Evolutionary conservation across 2,329 filamentous ascomycete genomes (phyloP).

Genomic region (Aureobasidium sp.): DNA sequence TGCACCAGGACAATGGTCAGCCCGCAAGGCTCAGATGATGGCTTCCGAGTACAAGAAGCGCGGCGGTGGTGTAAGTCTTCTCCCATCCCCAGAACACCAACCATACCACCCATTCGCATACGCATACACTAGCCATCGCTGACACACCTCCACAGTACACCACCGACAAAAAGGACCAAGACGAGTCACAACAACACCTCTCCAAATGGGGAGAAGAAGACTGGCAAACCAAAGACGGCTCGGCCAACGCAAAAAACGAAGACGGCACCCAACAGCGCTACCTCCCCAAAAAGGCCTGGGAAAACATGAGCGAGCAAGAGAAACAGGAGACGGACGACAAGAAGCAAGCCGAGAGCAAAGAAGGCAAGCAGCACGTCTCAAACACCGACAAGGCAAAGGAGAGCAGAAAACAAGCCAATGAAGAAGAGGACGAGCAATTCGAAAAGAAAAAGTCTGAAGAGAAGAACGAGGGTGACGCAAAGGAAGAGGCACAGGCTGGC

Average conservation of each 20-base stretch:
- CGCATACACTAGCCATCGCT: neutral
- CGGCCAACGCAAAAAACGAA: constrained; percentile 37
- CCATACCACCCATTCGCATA: neutral
- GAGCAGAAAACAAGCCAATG: constrained; percentile 33
- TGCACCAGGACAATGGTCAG: constrained; percentile 44
- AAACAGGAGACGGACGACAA: constrained; percentile 38
- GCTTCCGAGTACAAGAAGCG: constrained; percentile 33
- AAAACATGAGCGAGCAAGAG: constrained; percentile 40
- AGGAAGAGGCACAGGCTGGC: constrained; percentile 18
- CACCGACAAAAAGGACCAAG: constrained; percentile 38
- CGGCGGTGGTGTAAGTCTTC: constrained; percentile 28
- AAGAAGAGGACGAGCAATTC: constrained; percentile 23
- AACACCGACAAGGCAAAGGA: constrained; percentile 39
- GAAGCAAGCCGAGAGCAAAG: constrained; percentile 32
- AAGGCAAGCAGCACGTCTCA: constrained; percentile 39
- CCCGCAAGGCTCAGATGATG: constrained; percentile 35
- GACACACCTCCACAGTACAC: constrained; percentile 29
- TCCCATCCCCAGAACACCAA: neutral
- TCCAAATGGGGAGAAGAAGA: constrained; percentile 43
- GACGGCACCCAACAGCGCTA: constrained; percentile 41
- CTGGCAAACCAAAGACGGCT: constrained; percentile 45
- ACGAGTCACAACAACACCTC: constrained; percentile 39
- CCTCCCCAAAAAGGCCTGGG: constrained; percentile 43
- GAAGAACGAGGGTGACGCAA: constrained; percentile 16
- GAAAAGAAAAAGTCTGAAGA: constrained; percentile 22